These are phyloP conservation scores for Creolimax fragrantissima DNA, from an alignment of 78 protist species.

Conservation along the genomic window DNA sequence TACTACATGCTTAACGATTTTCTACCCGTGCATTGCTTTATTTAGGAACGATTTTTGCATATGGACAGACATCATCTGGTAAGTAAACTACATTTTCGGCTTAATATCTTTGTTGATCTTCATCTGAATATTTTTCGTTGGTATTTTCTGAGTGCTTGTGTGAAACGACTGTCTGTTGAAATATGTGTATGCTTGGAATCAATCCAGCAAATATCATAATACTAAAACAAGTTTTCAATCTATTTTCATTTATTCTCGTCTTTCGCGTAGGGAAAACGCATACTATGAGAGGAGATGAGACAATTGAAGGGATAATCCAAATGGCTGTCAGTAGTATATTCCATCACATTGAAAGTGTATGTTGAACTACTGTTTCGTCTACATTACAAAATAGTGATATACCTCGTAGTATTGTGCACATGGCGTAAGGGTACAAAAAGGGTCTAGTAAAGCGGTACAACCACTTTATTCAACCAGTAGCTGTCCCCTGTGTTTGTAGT, in stretches of 20 bases:
- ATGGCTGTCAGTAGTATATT: background rate
- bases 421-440: background rate
- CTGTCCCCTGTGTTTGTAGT: background rate
- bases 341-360: background rate
- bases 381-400: too few relatives aligned
- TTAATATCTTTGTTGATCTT: too few relatives aligned
- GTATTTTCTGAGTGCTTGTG: background rate
- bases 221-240: background rate
- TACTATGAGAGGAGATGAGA: background rate
- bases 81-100: background rate
- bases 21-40: too few relatives aligned
- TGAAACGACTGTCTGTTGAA: background rate
- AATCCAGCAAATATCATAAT: background rate
- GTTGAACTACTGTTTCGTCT: too few relatives aligned
- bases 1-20: too few relatives aligned
- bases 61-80: slow-evolving; percentile 3
- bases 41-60: background rate
- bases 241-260: background rate
- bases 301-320: background rate
- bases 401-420: background rate
- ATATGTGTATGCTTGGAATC: background rate
- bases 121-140: background rate
- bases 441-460: too few relatives aligned
- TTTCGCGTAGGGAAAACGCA: background rate
- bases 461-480: background rate